These are phyloP conservation scores for Begonia masoniana DNA, from an alignment of 306 rosid genomes.

Conservation along the genomic window DNA sequence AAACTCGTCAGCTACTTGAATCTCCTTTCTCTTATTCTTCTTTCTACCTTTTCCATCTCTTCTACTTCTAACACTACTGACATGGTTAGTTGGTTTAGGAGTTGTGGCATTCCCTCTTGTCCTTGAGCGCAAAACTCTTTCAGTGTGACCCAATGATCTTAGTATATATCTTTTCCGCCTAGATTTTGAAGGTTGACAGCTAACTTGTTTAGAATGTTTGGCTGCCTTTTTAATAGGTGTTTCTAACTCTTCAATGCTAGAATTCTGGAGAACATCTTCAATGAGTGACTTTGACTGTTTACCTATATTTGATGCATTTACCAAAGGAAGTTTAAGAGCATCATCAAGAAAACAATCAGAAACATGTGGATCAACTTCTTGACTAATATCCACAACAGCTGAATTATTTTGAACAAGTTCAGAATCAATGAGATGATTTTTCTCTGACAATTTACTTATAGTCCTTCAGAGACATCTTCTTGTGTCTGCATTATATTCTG, in stretches of 20 bases:
- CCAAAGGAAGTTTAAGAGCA: constrained; percentile 15
- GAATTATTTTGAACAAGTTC: constrained; percentile 22
- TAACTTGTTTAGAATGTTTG: constrained; percentile 6
- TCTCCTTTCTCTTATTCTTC: constrained; percentile 32
- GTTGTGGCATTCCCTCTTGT: constrained; percentile 38
- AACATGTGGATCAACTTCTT: constrained; percentile 18
- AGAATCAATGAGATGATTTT: constrained; percentile 20
- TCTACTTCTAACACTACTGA: constrained; percentile 22
- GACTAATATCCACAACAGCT: constrained; percentile 3
- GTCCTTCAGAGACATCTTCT: constrained; percentile 18
- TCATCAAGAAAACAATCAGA: constrained; percentile 21
- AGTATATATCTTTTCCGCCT: constrained; percentile 38
- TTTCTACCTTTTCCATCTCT: constrained; percentile 15
- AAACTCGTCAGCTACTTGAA: constrained; percentile 41
- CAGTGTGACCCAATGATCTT: constrained; percentile 45
- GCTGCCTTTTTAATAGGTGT: constrained; percentile 15
- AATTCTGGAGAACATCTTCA: constrained; percentile 5
- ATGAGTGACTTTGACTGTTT: constrained; percentile 26
- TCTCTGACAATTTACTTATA: constrained; percentile 22
- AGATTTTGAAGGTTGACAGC: constrained; percentile 20
- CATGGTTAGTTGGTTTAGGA: constrained; percentile 30
- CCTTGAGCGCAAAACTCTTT: constrained; percentile 71
- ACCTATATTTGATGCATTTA: constrained; percentile 11
- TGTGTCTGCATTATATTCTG: constrained; percentile 15
- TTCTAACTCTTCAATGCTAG: constrained; percentile 21